Base-by-base conservation (phyloP, 1,139 yeast species). In the Candida sp. region DNA sequence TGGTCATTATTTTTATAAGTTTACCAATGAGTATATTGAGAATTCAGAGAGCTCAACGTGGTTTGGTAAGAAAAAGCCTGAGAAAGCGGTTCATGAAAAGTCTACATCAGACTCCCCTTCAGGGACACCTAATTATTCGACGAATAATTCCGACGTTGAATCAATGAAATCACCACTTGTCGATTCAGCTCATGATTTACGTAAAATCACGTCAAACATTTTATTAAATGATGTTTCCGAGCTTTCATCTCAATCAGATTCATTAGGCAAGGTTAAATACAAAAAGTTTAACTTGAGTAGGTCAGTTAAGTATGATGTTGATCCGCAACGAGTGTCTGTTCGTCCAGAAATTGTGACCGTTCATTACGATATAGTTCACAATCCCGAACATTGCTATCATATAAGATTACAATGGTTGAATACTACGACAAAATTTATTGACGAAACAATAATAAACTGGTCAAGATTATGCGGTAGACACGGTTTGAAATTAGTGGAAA, bases 381-480 rank as follows among this genome's bases (percentile, higher is more conserved):
- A 91, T 58, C 97, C 98, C 0, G 95, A 89, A 49, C 96, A 91
- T 57, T 91, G 98, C 57, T 95, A 84, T 67, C 99, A 91, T 56
- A 76, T 95, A 33, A 73, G 97, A 43, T 66, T 93, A 25, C 97
- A 93, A 61, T 95, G 99, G 99, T 68, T 93, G 33, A 88, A 87
- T 47, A 84, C 96, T 0, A 89, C 98, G 0, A 87, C 96, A 1
- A 87, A 85, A 56, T 75, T 93, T 40, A 84, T 95, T 45, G 99
- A 95, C 53, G 97, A 93, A 54, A 73, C 89, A n/a, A 77, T 95
- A 27, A 83, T 77, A 35, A 79, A 80, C 42, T 85, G 97, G 87
- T 79, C 90, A 0, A 75, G 97, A 45, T 70, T 84, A 37, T 89
- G 96, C 54, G 96, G 88, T 49, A 65, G 95, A 42, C 90, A 88